A percentile compares a stretch with the other conserved stretches of the same genome.
Evolutionary conservation across 768 basidiomycete species (phyloP).

Genomic region (Naematelia encephala): DNA sequence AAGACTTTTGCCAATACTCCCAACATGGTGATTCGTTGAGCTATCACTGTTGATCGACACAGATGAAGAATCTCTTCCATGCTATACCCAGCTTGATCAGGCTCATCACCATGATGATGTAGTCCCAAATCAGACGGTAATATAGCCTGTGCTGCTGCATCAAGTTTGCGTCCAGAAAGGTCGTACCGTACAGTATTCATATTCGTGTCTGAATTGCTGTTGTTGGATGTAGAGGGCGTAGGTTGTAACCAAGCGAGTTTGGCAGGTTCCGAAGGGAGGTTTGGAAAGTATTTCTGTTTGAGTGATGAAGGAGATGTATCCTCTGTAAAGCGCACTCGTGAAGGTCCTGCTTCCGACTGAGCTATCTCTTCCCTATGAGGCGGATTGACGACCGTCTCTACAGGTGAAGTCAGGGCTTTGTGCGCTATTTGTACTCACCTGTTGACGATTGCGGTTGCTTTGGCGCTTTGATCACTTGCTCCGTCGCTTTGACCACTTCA

Average conservation of each 20-base stretch:
- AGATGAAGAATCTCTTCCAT: conserved; percentile 78
- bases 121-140: conserved; percentile 82
- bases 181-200: conserved; percentile 58
- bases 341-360: neutral
- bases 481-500: too few relatives aligned
- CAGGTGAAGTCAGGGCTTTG: neutral
- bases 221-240: conserved; percentile 34
- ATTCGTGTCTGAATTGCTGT: conserved; percentile 17
- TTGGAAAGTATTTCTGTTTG: conserved; percentile 75
- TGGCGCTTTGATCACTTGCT: too few relatives aligned
- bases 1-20: conserved; percentile 65
- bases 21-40: conserved; percentile 79
- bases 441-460: too few relatives aligned
- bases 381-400: neutral
- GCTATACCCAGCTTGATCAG: conserved; percentile 77
- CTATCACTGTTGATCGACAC: conserved; percentile 73
- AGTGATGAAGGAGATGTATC: conserved; percentile 43
- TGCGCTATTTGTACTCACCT: neutral
- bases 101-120: conserved; percentile 80
- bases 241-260: conserved; percentile 76
- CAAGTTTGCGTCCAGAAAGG: conserved; percentile 68
- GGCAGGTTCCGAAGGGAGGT: conserved; percentile 65
- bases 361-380: neutral
- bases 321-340: neutral
- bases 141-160: conserved; percentile 56